These are phyloP conservation scores for Microbotryum violaceum DNA, from an alignment of 1,284 basidiomycete genomes.

Conservation along the genomic window DNA sequence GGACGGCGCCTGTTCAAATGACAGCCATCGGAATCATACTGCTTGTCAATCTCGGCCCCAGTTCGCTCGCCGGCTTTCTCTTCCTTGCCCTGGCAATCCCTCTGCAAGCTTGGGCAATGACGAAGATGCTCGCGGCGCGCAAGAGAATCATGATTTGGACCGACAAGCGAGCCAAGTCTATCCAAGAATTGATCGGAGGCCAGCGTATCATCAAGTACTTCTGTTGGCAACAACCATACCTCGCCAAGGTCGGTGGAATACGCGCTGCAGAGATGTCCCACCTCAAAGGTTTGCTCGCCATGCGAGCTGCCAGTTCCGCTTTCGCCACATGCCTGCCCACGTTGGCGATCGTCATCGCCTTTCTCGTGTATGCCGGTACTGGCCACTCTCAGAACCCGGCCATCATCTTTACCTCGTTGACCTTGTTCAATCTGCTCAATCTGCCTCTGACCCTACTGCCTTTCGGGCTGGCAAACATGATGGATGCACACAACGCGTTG, in stretches of 20 bases:
- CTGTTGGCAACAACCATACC: conserved; percentile 55
- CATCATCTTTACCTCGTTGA: conserved; percentile 63
- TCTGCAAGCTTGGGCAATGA: conserved; percentile 65
- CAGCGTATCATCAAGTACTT: conserved; percentile 89
- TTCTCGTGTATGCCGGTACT: conserved; percentile 63
- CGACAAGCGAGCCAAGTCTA: conserved; percentile 68
- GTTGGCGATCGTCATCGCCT: conserved; percentile 74
- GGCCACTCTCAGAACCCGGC: conserved; percentile 60
- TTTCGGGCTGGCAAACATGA: conserved; percentile 5
- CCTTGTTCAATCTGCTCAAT: conserved; percentile 61
- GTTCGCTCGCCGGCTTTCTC: conserved; percentile 72
- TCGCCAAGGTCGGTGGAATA: conserved; percentile 56
- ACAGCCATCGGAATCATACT: conserved; percentile 62
- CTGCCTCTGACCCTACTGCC: neutral
- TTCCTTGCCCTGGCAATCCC: conserved; percentile 43
- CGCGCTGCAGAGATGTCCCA: conserved; percentile 68
- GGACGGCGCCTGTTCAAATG: conserved; percentile 45
- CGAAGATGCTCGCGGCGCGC: conserved; percentile 61
- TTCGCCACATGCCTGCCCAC: conserved; percentile 59
- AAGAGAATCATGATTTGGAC: conserved; percentile 81
- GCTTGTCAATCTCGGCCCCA: conserved; percentile 63
- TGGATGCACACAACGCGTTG: conserved; percentile 67
- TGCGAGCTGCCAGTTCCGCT: conserved; percentile 51
- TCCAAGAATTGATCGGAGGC: conserved; percentile 72
- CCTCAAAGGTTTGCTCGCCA: conserved; percentile 54